phyloP scores from a whole-genome alignment of 1,284 basidiomycete species.

The Ceratorhiza oryzae-sativae region DNA sequence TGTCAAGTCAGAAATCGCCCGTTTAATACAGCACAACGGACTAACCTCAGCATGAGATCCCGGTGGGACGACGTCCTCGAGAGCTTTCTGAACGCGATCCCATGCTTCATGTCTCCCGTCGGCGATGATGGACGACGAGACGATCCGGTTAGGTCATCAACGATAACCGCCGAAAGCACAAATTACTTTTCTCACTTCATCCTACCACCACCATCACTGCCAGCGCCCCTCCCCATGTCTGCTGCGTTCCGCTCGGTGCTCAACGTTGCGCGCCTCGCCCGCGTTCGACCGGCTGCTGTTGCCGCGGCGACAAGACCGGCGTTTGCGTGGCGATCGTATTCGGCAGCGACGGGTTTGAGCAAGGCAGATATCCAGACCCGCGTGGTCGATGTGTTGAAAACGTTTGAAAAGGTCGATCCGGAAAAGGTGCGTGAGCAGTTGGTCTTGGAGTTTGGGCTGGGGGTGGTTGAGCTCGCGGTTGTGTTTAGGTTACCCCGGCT shows the following conservation, averaged over 20 bases:
- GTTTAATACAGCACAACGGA: conserved; percentile 2
- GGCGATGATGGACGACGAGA: neutral
- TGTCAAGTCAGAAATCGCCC: conserved; percentile 27
- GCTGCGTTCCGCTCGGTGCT: conserved; percentile 39
- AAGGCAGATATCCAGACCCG: conserved; percentile 81
- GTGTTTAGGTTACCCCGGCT: conserved; percentile 69
- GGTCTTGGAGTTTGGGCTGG: conserved; percentile 39
- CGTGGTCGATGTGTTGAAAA: conserved; percentile 88
- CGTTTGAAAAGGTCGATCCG: conserved; percentile 93
- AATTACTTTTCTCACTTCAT: conserved; percentile 24
- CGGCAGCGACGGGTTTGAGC: conserved; percentile 76
- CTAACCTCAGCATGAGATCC: conserved; percentile 84
- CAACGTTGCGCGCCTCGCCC: conserved; percentile 26
- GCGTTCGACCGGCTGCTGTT: conserved; percentile 8
- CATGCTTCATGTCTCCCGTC: conserved; percentile 78
- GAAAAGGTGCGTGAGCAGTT: conserved; percentile 68
- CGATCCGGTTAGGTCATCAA: conserved; percentile 30
- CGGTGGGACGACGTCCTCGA: conserved; percentile 86
- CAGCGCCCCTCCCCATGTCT: conserved; percentile 32
- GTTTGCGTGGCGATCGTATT: conserved; percentile 60
- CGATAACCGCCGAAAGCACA: conserved; percentile 9
- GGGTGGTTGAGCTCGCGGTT: conserved; percentile 11
- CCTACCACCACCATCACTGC: neutral
- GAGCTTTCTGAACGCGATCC: conserved; percentile 86
- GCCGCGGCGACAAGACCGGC: neutral